phyloP scores from a whole-genome alignment of 2,329 filamentous ascomycete genomes.

The Talaromyces sp. region DNA sequence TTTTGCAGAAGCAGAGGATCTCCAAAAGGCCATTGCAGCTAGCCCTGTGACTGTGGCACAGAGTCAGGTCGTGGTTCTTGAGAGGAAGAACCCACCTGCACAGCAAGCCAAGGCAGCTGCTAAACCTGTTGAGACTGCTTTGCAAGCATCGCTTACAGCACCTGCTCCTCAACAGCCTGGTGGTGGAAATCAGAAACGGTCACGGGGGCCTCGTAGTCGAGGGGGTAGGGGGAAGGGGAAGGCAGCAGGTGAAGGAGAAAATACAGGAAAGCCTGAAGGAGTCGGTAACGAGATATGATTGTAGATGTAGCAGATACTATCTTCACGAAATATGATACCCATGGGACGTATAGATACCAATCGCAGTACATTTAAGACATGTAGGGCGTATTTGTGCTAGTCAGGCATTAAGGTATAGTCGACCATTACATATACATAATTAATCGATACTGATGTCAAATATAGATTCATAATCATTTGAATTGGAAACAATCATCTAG shows the following conservation, averaged over 20 bases:
- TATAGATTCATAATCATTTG: too few species aligned
- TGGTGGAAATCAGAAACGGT: conserved; percentile 12
- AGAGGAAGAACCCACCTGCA: conserved; percentile 43
- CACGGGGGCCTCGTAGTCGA: conserved; percentile 15
- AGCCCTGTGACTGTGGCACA: conserved; percentile 80
- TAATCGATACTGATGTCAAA: too few species aligned
- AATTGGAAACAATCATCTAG: not conserved
- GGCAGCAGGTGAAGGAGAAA: conserved; percentile 2
- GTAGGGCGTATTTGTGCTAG: too few species aligned
- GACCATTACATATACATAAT: too few species aligned
- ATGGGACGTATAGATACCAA: not conserved
- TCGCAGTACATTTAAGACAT: too few species aligned
- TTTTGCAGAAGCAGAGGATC: conserved; percentile 68
- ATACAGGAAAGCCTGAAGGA: conserved; percentile 9
- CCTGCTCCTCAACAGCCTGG: conserved; percentile 1
- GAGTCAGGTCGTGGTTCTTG: conserved; percentile 80
- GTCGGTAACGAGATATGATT: conserved; percentile 5
- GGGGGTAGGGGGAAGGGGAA: conserved; percentile 16
- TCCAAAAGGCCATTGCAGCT: conserved; percentile 75
- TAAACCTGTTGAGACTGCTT: conserved; percentile 11
- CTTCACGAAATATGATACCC: conserved; percentile 16
- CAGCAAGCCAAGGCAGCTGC: conserved; percentile 6
- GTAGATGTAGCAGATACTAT: conserved; percentile 1
- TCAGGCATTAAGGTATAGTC: not conserved
- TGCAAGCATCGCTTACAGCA: conserved; percentile 9